Evolutionary conservation across 2,329 filamentous ascomycete genomes (phyloP).

Genomic region (Aureobasidium sp.): DNA sequence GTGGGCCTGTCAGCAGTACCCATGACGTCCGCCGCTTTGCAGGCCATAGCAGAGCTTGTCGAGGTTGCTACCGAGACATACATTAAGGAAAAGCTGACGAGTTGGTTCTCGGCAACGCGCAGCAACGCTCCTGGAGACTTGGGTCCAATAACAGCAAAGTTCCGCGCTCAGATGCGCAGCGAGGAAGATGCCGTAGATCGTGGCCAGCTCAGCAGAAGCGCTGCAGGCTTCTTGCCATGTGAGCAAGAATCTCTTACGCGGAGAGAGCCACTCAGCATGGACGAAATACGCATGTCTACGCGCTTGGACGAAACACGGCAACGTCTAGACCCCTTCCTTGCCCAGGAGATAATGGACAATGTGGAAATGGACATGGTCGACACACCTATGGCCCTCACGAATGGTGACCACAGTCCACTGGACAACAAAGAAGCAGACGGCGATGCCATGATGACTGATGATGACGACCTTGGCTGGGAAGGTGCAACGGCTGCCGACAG

Average conservation of each 20-base stretch:
- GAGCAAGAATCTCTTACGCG: conserved; percentile 70
- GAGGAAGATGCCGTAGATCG: conserved; percentile 67
- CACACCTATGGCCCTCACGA: conserved; percentile 2
- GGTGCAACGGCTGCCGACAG: conserved; percentile 26
- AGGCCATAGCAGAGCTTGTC: conserved; percentile 50
- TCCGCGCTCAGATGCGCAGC: conserved; percentile 61
- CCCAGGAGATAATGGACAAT: conserved; percentile 61
- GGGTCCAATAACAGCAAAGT: conserved; percentile 67
- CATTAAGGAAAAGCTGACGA: conserved; percentile 52
- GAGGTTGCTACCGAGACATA: conserved; percentile 55
- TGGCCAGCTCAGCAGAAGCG: conserved; percentile 68
- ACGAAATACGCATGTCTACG: conserved; percentile 68
- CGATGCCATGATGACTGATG: conserved; percentile 29
- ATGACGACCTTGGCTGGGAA: conserved; percentile 32
- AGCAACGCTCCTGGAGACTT: conserved; percentile 42
- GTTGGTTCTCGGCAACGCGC: conserved; percentile 46
- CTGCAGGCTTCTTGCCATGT: conserved; percentile 68
- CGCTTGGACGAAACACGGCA: conserved; percentile 69
- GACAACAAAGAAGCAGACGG: conserved; percentile 23
- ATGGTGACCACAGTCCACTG: conserved; percentile 13
- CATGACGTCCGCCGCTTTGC: conserved; percentile 23
- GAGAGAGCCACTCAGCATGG: conserved; percentile 64
- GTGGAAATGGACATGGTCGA: conserved; percentile 52
- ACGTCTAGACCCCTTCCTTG: conserved; percentile 67
- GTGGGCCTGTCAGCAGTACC: conserved; percentile 24